phyloP scores from a whole-genome alignment of 257 asterid species.

The Solanum rostratum region DNA sequence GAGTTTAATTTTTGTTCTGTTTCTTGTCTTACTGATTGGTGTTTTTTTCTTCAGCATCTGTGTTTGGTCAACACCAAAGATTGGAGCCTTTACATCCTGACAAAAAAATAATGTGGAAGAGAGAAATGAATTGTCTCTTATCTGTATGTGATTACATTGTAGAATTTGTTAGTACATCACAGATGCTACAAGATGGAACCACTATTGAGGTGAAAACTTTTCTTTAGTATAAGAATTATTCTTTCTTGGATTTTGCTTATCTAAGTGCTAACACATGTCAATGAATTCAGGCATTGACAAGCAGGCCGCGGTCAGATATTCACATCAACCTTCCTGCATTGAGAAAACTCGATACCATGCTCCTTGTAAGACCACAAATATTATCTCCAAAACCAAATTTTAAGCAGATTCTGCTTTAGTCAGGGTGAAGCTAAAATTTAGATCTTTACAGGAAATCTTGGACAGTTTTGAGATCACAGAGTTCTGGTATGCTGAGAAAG shows the following conservation, averaged over 20 bases:
- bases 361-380: slow-evolving; percentile 42
- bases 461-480: slow-evolving; percentile 69
- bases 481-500: slow-evolving; percentile 85
- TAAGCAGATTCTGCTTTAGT: background rate
- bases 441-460: slow-evolving; percentile 45
- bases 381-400: background rate
- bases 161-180: slow-evolving; percentile 50
- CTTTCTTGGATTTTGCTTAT: background rate
- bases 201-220: slow-evolving; percentile 45
- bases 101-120: slow-evolving; percentile 69
- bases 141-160: slow-evolving; percentile 72
- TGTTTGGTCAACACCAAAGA: slow-evolving; percentile 69
- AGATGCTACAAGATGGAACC: slow-evolving; percentile 45
- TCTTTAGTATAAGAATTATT: background rate
- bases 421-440: background rate
- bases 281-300: slow-evolving; percentile 54
- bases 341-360: slow-evolving; percentile 66
- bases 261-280: background rate
- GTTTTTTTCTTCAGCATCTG: slow-evolving; percentile 46
- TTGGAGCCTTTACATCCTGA: slow-evolving; percentile 63
- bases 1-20: background rate
- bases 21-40: background rate
- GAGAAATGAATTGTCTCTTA: slow-evolving; percentile 75
- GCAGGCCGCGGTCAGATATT: slow-evolving; percentile 77
- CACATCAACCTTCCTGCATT: slow-evolving; percentile 71